phyloP scores from a whole-genome alignment of 1,139 yeast genomes.

The Saccharomyces hybrid region DNA sequence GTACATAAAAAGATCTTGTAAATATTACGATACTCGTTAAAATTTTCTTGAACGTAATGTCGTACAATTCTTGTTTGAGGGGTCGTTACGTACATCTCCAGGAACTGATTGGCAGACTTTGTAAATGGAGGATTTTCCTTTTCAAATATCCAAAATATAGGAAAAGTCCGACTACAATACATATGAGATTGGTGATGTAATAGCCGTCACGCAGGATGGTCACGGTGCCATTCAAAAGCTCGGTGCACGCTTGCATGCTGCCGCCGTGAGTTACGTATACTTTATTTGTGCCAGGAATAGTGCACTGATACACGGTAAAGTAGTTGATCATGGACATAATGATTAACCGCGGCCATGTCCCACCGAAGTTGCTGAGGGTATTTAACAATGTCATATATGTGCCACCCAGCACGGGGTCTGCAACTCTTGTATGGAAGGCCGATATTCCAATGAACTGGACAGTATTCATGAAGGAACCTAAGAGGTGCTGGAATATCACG shows the following conservation, averaged over 20 bases:
- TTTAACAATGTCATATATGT: slow-evolving; percentile 96
- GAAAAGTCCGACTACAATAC: slow-evolving; percentile 60
- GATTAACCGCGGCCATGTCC: slow-evolving; percentile 91
- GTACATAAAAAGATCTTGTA: neutral
- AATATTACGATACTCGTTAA: neutral
- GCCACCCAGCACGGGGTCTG: slow-evolving; percentile 94
- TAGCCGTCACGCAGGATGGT: slow-evolving; percentile 66
- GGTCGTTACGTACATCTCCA: slow-evolving; percentile 30
- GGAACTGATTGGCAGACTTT: slow-evolving; percentile 30
- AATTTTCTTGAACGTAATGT: neutral
- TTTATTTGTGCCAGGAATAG: slow-evolving; percentile 10
- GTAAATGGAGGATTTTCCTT: slow-evolving; percentile 37
- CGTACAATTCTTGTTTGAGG: neutral
- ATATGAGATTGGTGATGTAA: slow-evolving; percentile 64
- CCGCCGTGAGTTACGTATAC: slow-evolving; percentile 40
- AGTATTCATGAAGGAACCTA: slow-evolving; percentile 89
- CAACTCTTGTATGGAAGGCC: slow-evolving; percentile 91
- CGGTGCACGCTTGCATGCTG: slow-evolving; percentile 31
- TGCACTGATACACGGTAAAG: slow-evolving; percentile 61
- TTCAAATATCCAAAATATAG: slow-evolving; percentile 63
- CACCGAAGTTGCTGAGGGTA: slow-evolving; percentile 88
- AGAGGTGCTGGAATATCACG: slow-evolving; percentile 72
- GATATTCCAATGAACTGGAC: slow-evolving; percentile 90
- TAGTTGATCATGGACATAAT: slow-evolving; percentile 73
- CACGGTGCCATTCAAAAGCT: slow-evolving; percentile 14